Base-by-base conservation (phyloP, 139 green algal genomes). In the Chlamydomonas eustigma region DNA sequence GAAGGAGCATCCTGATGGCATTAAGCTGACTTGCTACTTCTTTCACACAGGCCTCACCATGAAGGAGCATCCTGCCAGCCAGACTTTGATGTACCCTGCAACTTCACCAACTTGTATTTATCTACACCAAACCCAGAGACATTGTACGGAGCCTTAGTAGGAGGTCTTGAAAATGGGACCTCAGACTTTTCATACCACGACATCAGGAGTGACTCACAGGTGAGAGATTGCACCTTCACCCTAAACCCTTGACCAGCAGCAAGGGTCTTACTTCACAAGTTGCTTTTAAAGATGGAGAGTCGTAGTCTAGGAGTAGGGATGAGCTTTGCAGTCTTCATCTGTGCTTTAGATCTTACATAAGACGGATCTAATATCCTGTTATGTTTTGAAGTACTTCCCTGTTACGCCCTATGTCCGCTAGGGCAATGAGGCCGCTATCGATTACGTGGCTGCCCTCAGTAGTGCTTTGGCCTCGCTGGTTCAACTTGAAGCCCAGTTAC, bases 341-440 rank as follows among this genome's bases (percentile, higher is more conserved):
- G n/a, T n/a, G n/a, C n/a, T n/a, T n/a, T n/a, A n/a, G n/a, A n/a
- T n/a, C n/a, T n/a, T n/a, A n/a, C n/a, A n/a, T n/a, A n/a, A n/a
- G n/a, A n/a, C n/a, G n/a, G n/a, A n/a, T n/a, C n/a, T n/a, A n/a
- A n/a, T n/a, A n/a, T n/a, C n/a, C n/a, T n/a, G n/a, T 63, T 63
- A 63, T 63, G 50, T 63, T 24, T 63, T 24, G 50, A 30, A 30
- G 22, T 63, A 30, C 22, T 18, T 63, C 50, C 24, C 50, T 18
- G 50, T 63, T 63, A 30, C 50, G 24, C 22, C 24, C 50, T 63
- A 63, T 63, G 50, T 63, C 50, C 50, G 22, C 24, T 18, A 70
- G 58, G 58, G 58, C 58, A 70, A 70, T 28, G 58, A 70, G 58
- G 58, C 58, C 8, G 58, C 58, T 6, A 32, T 70, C 6, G 58